Base-by-base conservation (phyloP, 2,329 filamentous ascomycete genomes). In the Xylaria sp. region DNA sequence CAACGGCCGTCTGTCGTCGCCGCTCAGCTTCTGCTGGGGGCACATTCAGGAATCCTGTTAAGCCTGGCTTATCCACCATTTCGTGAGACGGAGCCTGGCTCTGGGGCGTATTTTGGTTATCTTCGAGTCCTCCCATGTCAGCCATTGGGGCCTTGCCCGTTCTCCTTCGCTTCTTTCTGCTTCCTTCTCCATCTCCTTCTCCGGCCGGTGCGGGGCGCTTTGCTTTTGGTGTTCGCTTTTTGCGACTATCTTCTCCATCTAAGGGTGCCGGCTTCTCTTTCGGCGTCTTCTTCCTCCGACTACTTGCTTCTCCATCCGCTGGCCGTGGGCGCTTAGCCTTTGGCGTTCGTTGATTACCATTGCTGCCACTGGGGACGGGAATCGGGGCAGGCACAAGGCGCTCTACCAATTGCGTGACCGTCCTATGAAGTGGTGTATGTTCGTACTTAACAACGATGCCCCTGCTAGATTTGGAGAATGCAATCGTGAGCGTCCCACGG, bases 361-460 rank as follows among this genome's bases (percentile, higher is more conserved):
- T 67, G n/a, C 71, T 73, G 30, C 56, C 61, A 63, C 64, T 73
- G 30, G 69, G 70, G 7, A 77, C 73, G 69, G 74, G 74, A 69
- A 67, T 75, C 5, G 84, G 83, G 14, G 67, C 39, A 4, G 85
- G 86, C 32, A 81, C 81, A 61, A 85, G 83, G 45, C 82, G 77
- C 4, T 84, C 81, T 9, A 82, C 79, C 27, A 88, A 77, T 55
- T 89, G 78, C 1, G 78, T 81, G 4, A 89, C 86, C 0, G 86
- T 86, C 73, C 81, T 84, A 75, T 89, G 87, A n/a, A 89, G 73
- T 3, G 83, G 84, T 0, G 84, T 86, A 71, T 89, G 87, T 36
- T 85, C 82, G 72, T 89, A 88, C 65, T 85, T 85, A 62, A 89
- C 79, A 11, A 82, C 80, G 47, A 89, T 83, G 8, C 80, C 77